Base-by-base conservation (phyloP, 352 stramenopile species). In the Plasmopara viticola region DNA sequence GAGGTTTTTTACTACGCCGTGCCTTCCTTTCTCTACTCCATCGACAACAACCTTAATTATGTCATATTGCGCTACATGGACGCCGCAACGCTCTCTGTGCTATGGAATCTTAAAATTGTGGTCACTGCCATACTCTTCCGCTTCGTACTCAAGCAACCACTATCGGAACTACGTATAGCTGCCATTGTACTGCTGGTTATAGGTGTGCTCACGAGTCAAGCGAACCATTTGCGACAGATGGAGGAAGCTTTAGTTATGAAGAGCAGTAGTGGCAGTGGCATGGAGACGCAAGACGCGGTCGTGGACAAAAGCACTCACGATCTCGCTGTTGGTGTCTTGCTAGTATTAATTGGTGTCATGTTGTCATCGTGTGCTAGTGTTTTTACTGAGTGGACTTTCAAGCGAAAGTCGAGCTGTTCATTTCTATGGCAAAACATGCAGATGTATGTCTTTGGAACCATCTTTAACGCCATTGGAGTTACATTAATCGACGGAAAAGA, bases 31-130 rank as follows among this genome's bases (percentile, higher is more conserved):
- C 72, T 94, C 28, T 94, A 94, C 61, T 77, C 79, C 62, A 74
- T 94, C 59, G 84, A 94, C 68, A 94, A 92, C 70, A 94, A 94
- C 60, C 75, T 94, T 39, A 87, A 82, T 57, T 94, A 90, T 66
- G 63, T 92, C n/a, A 90, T 94, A 45, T 60, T 94, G 44, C 77
- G 79, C 56, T 92, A 86, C 58, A 74, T 94, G 56, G 84, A 94
- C 62, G 81, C 84, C 0, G 81, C 84, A 29, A 94, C 81, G 54
- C 74, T 94, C 39, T 87, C 84, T 8, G 80, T 94, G 63, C 74
- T 91, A 25, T 94, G 84, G 84, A 94, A 94, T 62, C 70, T 92
- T 66, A 91, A 92, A 64, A 94, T 94, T 62, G 65, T 94, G 47
- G 84, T 81, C 35, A 94, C 84, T 3, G 84, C 84, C 25, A 68